phyloP scores from a whole-genome alignment of 192 early-diverging fungal species.

The Umbelopsis isabellina region DNA sequence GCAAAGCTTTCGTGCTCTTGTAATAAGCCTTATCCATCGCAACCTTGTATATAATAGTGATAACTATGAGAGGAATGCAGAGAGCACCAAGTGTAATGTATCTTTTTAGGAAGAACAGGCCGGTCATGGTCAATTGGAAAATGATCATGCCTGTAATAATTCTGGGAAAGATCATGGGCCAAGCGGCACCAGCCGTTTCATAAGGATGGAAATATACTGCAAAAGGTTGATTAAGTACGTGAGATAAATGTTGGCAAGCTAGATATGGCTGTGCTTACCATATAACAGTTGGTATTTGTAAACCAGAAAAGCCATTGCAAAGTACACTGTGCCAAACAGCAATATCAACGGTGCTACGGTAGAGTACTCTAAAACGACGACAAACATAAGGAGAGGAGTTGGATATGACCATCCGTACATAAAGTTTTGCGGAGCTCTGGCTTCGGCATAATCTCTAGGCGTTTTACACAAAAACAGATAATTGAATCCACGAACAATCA shows the following conservation, averaged over 20 bases:
- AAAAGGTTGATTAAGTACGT: neutral
- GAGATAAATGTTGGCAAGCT: neutral
- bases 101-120: conserved; percentile 58
- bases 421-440: conserved; percentile 64
- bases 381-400: conserved; percentile 66
- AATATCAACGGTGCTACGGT: conserved; percentile 72
- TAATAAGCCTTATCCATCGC: conserved; percentile 36
- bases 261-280: conserved; percentile 34
- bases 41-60: conserved; percentile 50
- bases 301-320: conserved; percentile 63
- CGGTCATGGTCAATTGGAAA: conserved; percentile 68
- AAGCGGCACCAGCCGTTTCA: conserved; percentile 68
- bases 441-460: conserved; percentile 73
- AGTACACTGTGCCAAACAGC: conserved; percentile 67
- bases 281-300: conserved; percentile 80
- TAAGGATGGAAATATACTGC: conserved; percentile 73
- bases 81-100: conserved; percentile 42
- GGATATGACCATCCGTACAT: conserved; percentile 71
- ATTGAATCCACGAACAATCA: conserved; percentile 55
- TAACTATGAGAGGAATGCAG: conserved; percentile 46
- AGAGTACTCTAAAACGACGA: conserved; percentile 72
- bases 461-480: conserved; percentile 65
- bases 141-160: conserved; percentile 66
- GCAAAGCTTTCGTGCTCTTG: conserved; percentile 23
- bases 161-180: conserved; percentile 70